Percentiles rank a stretch among this genome's conserved stretches.
Evolutionary conservation across 148 eudicot genomes (phyloP).

Genomic region (Cornus kousa): DNA sequence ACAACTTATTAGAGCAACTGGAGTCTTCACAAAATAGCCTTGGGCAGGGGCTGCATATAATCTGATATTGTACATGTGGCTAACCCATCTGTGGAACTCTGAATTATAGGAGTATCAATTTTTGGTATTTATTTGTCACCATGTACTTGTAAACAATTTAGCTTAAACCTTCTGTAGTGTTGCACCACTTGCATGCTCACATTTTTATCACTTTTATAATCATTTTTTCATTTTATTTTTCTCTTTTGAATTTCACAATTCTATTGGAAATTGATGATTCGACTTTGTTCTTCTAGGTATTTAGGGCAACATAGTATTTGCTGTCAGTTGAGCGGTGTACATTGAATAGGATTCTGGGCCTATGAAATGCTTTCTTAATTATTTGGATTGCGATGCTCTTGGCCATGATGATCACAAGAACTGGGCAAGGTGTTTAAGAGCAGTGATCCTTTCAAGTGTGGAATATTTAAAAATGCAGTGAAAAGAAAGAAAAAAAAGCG

Average conservation of each 20-base stretch:
- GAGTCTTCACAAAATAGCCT: slow-evolving; percentile 97
- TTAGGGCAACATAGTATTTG: slow-evolving; percentile 95
- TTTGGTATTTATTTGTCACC: neutral
- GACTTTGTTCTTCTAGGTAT: slow-evolving; percentile 44
- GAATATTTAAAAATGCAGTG: slow-evolving; percentile 74
- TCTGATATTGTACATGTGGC: slow-evolving; percentile 82
- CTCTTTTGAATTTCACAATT: too few species aligned
- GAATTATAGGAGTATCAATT: too few species aligned
- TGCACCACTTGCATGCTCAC: neutral
- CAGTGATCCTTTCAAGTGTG: slow-evolving; percentile 71
- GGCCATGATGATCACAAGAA: slow-evolving; percentile 28
- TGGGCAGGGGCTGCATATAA: slow-evolving; percentile 99
- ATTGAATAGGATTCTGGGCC: slow-evolving; percentile 65
- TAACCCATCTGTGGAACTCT: slow-evolving; percentile 79
- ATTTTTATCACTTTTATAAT: neutral
- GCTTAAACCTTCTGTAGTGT: neutral
- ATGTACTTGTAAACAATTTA: too few species aligned
- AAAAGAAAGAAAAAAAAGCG: slow-evolving; percentile 59
- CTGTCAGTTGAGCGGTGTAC: too few species aligned
- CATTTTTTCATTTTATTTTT: neutral
- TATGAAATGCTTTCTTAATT: slow-evolving; percentile 43
- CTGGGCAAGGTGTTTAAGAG: slow-evolving; percentile 68
- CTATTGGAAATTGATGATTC: neutral
- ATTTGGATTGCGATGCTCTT: too few species aligned
- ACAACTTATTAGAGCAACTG: slow-evolving; percentile 87